Evolutionary conservation across 805 yeast species (phyloP), one percentile per base, ranked within the genome.

Genomic region (Starmerella bacillaris): DNA sequence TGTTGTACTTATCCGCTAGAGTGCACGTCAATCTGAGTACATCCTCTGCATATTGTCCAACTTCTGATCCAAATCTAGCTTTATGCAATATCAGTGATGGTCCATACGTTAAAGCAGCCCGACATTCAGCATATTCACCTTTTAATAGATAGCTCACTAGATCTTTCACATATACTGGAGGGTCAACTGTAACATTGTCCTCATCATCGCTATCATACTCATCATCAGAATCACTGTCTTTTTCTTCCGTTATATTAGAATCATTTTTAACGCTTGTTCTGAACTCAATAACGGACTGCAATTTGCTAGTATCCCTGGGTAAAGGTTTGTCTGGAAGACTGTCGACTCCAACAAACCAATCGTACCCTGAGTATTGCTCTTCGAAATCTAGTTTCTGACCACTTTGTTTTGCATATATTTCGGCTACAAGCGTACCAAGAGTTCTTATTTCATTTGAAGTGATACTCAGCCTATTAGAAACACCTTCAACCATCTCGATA

Each of bases 111-210:
- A 72, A 58, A 0, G 78, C 78, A 3, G 46, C 59, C 41, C 46
- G 70, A 59, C 59, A 68, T 43, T 61, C 73, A 44, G 49, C 70
- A 11, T 64, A 71, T 31, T 57, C 61, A 14, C 51, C 48, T 0
- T 63, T 59, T 8, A 58, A 57, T 14, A 77, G 58, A 45, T 74
- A 77, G 11, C 58, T 54, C 4, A 80, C 47, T 16, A 84, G 56
- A 41, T 82, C 93, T 43, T 77, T 74, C 27, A 86, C 55, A 46
- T 80, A 86, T 2, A 79, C 62, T 0, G 82, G 83, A 0, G 63
- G 49, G 0, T 69, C 58, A 4, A 51, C 56, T 2, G 53, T 51
- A 5, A 54, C 58, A 3, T 47, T 55, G 24, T 56, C 61, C 14
- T 55, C 49, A 17, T 49, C 54, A 18, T 42, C 49, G 24, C 41